Evolutionary conservation across 176 grass and related monocot genomes (phyloP), one percentile per base, ranked within the genome.

Genomic region (Musa acuminata): DNA sequence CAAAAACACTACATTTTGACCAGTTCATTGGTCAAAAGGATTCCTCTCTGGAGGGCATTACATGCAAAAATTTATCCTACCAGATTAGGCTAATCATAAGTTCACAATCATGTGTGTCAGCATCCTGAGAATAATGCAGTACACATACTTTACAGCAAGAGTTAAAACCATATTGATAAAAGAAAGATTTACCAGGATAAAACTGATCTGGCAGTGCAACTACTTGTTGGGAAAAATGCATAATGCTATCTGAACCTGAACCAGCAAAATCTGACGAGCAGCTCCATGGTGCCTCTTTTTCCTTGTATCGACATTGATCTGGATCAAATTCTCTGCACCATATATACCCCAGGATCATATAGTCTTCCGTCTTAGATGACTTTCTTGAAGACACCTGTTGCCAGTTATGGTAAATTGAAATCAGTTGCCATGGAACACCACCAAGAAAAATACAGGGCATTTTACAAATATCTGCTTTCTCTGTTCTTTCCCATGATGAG

Each of bases 321-420:
- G 95, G 95, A 69, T 99, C 95, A 17, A 94, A 99, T 54, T 90
- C 0, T 84, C 82, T 1, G 95, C 88, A 29, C 90, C 90, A 64
- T 99, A 99, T 10, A 99, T 84, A 1, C 90, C 95, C 95, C 95
- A 99, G 1, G 86, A 86, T 49, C 88, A 89, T 94, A 78, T 94
- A 99, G 72, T 94, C 82, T 54, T 83, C 78, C 43, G 85, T 91
- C 64, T 72, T 94, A 77, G 89, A 99, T 53, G 90, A 73, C 69
- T 89, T 91, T 74, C 84, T 82, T 1, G 88, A 94, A 66, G 76
- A 76, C 84, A 98, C 88, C 90, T 93, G 80, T 54, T 82, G 84
- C 85, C 14, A 22, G 51, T 23, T 21, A 19, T 51, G 79, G 35
- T 72, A 53, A 55, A 65, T 25, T 59, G 25, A 70, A 75, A 8